Evolutionary conservation across 768 basidiomycete genomes (phyloP).

Genomic region (Calocybe gangraenosa): DNA sequence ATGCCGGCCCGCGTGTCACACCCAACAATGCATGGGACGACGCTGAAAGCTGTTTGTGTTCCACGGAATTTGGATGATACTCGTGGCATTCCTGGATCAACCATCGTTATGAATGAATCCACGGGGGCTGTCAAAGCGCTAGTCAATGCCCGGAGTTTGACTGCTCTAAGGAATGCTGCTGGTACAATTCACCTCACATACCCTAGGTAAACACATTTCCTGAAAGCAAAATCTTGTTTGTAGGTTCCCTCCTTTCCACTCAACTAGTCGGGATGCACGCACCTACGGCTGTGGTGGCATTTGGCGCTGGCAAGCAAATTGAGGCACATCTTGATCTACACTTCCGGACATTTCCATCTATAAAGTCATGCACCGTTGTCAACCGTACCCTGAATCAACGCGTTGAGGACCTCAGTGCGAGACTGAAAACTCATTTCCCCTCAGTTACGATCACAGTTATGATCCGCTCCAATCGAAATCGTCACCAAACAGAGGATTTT

Average conservation of each 20-base stretch:
- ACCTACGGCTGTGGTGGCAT: conserved; percentile 50
- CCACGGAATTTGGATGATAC: conserved; percentile 41
- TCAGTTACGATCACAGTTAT: conserved; percentile 20
- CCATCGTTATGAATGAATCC: conserved; percentile 67
- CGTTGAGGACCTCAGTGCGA: conserved; percentile 30
- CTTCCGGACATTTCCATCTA: conserved; percentile 50
- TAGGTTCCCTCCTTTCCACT: conserved; percentile 69
- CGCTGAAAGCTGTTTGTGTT: conserved; percentile 80
- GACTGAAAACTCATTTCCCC: conserved; percentile 21
- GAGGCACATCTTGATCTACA: conserved; percentile 61
- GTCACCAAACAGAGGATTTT: conserved; percentile 3
- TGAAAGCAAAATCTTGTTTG: background rate
- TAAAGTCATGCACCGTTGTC: conserved; percentile 53
- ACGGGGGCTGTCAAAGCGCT: conserved; percentile 70
- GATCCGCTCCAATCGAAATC: conserved; percentile 2
- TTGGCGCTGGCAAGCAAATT: conserved; percentile 74
- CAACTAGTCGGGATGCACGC: conserved; percentile 39
- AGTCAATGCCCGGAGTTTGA: conserved; percentile 73
- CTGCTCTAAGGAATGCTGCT: conserved; percentile 79
- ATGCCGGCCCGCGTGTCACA: conserved; percentile 71
- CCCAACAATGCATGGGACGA: conserved; percentile 37
- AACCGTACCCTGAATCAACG: conserved; percentile 57
- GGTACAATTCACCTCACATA: conserved; percentile 34
- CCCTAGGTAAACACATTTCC: background rate
- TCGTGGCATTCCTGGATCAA: conserved; percentile 71